Base-by-base conservation (phyloP, 805 yeast genomes). In the Starmerella lactis-condensi region DNA sequence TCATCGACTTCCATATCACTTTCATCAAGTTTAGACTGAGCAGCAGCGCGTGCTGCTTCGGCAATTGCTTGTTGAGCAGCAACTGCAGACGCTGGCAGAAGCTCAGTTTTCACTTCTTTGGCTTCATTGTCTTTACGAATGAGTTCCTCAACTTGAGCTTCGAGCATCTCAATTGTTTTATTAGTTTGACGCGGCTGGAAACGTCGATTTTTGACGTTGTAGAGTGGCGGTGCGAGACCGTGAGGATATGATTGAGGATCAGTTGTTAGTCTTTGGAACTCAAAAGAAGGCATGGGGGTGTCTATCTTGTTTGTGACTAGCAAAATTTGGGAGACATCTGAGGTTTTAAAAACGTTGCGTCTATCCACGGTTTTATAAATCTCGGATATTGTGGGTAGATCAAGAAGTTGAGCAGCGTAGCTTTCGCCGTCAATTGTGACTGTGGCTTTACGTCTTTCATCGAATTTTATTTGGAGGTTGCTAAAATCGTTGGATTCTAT, bases 331-430 rank as follows among this genome's bases (percentile, higher is more conserved):
- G 76, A 69, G 5, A 85, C 61, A 51, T 89, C 96, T 21, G 79
- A 62, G 0, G 91, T 70, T 48, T 89, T 89, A 57, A 75, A 74
- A 17, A 89, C 66, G 48, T 81, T 89, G 51, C 85, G 85, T 46
- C 70, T 67, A 51, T 89, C 98, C 16, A 83, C 67, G 4, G 93
- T 72, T 53, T 89, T 89, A 51, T 75, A 79, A 5, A 77, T 69
- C 50, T 89, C 98, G 7, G 78, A 66, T 4, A 83, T 54, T 0
- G 93, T 78, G 0, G 98, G 98, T 39, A 89, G 57, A 44, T 83
- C 85, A n/a, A 89, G 69, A 22, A 89, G 56, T 39, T 79, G 71
- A 0, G 92, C 94, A 5, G 78, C 81, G 51, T 77, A 85, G 38
- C 71, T 51, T 10, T 68, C 63, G 26, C 70, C 74, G 37, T 70